phyloP scores from a whole-genome alignment of 345 rosid genomes.

The Syzygium jambos region DNA sequence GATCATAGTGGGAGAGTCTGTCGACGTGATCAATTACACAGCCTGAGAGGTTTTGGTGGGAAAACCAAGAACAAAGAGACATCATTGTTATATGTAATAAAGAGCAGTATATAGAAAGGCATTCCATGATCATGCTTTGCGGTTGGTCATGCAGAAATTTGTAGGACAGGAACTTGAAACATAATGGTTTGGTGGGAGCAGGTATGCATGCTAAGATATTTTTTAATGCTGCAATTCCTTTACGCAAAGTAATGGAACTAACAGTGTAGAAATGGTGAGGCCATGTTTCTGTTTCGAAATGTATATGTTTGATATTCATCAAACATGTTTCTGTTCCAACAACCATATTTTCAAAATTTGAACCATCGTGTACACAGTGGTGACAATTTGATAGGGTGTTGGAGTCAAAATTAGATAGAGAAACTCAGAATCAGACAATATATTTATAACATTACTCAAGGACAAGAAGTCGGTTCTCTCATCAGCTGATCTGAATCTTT shows the following conservation, averaged over 20 bases:
- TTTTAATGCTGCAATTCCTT: background rate
- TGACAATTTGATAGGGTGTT: background rate
- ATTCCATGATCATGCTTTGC: background rate
- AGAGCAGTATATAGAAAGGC: background rate
- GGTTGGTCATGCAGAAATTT: background rate
- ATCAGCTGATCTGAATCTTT: no score
- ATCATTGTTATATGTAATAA: background rate
- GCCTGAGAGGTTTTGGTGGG: background rate
- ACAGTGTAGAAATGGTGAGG: background rate
- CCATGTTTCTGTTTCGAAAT: background rate
- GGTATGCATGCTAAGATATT: background rate
- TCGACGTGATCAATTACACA: background rate
- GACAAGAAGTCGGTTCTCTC: no score
- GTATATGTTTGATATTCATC: background rate
- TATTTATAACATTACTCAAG: no score
- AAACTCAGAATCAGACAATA: no score
- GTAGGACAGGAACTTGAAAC: background rate
- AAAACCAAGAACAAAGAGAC: background rate
- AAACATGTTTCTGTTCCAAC: no score
- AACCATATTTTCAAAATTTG: background rate
- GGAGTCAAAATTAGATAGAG: background rate
- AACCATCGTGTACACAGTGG: background rate
- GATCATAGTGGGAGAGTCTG: background rate
- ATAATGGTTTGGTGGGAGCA: background rate
- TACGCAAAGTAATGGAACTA: background rate